These are phyloP conservation scores for Hondaea fermentalgiana DNA, from an alignment of 108 stramenopile species.

Conservation along the genomic window DNA sequence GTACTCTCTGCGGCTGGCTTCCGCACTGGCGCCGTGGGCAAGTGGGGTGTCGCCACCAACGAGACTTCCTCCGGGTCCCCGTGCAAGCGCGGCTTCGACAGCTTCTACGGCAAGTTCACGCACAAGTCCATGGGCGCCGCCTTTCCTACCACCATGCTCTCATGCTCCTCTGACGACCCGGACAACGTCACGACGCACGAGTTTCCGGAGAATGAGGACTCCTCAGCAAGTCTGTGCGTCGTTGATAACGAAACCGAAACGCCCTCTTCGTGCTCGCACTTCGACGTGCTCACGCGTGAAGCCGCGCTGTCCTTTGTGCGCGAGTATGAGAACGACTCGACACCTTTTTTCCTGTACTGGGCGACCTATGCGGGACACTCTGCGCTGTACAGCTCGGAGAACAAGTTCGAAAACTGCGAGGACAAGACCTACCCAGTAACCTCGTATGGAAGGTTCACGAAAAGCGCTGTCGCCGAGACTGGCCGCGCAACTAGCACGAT, in stretches of 20 bases:
- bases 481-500: not conserved
- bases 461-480: not conserved
- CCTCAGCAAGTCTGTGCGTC: not conserved
- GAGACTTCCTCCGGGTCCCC: not conserved
- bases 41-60: not conserved
- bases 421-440: constrained; percentile 1
- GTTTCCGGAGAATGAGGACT: not conserved
- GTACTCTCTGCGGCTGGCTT: not conserved
- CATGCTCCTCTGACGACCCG: not conserved
- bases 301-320: not conserved
- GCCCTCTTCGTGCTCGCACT: not conserved
- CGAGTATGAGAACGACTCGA: not conserved
- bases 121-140: not conserved
- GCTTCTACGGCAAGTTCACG: not conserved
- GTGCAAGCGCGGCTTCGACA: constrained; percentile 13
- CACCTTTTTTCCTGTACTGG: constrained; percentile 9
- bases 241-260: not conserved
- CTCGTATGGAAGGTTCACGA: not conserved
- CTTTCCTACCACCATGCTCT: not conserved
- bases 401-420: not conserved
- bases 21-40: constrained; percentile 1
- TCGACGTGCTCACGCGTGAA: not conserved
- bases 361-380: not conserved
- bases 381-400: not conserved
- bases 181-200: not conserved